A percentile compares a stretch with the other conserved stretches of the same genome.
These are phyloP conservation scores for Spiraea crenata DNA, from an alignment of 331 rosid species.

Conservation along the genomic window DNA sequence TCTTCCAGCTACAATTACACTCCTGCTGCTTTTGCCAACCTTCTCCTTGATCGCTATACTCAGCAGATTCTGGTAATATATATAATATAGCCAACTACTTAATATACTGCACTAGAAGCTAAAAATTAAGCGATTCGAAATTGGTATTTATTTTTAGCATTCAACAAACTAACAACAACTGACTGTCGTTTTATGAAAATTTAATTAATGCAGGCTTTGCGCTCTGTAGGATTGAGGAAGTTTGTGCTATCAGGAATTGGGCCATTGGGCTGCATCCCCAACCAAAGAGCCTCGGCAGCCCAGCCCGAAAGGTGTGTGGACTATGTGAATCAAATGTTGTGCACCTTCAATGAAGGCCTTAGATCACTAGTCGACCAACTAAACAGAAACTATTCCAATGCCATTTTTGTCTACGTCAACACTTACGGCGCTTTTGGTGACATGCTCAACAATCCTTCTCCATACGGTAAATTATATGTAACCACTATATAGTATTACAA, in stretches of 20 bases:
- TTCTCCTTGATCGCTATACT: constrained; percentile 50
- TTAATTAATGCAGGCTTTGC: constrained; percentile 37
- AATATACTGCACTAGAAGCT: neutral
- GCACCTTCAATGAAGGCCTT: constrained; percentile 56
- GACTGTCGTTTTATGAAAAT: too few species aligned
- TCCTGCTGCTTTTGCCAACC: constrained; percentile 48
- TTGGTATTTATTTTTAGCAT: neutral
- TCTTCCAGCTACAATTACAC: constrained; percentile 40
- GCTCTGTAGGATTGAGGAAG: constrained; percentile 58
- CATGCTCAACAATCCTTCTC: constrained; percentile 61
- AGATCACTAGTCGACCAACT: constrained; percentile 50
- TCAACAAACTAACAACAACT: too few species aligned
- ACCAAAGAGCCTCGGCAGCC: constrained; percentile 48
- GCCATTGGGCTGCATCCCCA: constrained; percentile 88
- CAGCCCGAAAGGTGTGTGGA: constrained; percentile 66
- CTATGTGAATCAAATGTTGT: constrained; percentile 58
- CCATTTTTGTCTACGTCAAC: constrained; percentile 58
- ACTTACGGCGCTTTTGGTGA: constrained; percentile 59
- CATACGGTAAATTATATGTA: constrained; percentile 51
- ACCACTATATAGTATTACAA: neutral
- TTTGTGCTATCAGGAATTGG: constrained; percentile 60
- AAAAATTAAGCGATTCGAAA: neutral
- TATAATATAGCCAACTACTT: neutral
- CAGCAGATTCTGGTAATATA: constrained; percentile 47
- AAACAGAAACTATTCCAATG: constrained; percentile 39